A percentile compares a stretch with the other conserved stretches of the same genome.
Conservation (phyloP, 805 yeast genomes). For the Candida lessepsii region DNA sequence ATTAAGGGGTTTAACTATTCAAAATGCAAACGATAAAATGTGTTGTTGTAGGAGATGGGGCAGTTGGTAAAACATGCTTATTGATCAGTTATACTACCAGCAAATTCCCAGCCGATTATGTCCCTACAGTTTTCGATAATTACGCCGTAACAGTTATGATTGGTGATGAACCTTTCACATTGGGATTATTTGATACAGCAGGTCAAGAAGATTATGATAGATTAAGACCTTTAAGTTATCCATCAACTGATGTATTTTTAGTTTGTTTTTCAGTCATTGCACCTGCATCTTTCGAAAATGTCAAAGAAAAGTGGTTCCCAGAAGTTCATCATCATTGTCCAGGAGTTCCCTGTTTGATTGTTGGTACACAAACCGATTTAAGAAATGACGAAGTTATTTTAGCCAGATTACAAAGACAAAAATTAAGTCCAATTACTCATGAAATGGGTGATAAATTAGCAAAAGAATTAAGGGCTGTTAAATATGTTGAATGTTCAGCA, state of each 20-base stretch:
- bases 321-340: constrained; percentile 96
- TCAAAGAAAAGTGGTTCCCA: constrained; percentile 98
- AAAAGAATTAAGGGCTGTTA: constrained; percentile 90
- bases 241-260: constrained; percentile 94
- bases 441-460: constrained; percentile 93
- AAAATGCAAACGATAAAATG: constrained; percentile 73
- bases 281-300: constrained; percentile 96
- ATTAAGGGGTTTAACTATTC: constrained; percentile 7
- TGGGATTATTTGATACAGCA: constrained; percentile 97
- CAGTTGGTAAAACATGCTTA: constrained; percentile 96
- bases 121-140: constrained; percentile 97
- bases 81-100: constrained; percentile 94
- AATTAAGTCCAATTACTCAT: constrained; percentile 77
- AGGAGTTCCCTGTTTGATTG: constrained; percentile 96
- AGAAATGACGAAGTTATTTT: constrained; percentile 90
- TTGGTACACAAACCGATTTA: constrained; percentile 94
- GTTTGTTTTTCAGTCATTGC: constrained; percentile 96
- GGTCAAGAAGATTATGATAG: constrained; percentile 99
- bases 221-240: constrained; percentile 92
- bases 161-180: constrained; percentile 96
- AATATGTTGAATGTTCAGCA: constrained; percentile 97
- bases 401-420: constrained; percentile 87
- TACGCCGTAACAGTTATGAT: constrained; percentile 93
- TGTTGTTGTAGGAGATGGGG: constrained; percentile 99
- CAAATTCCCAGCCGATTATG: constrained; percentile 97